phyloP scores from a whole-genome alignment of 2,329 filamentous ascomycete species.

The Epichloe glyceriae region DNA sequence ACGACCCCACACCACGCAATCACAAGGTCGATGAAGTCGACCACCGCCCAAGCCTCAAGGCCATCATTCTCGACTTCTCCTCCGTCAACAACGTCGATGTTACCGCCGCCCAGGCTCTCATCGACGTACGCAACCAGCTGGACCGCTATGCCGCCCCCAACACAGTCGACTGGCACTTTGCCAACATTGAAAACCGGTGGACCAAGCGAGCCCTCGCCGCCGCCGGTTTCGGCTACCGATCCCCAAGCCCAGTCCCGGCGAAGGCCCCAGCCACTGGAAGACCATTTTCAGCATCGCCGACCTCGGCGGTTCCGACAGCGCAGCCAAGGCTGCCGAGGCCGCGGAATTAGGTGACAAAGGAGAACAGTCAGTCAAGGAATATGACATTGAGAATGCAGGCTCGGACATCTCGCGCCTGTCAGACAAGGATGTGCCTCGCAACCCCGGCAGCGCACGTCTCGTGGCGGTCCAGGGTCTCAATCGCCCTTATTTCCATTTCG shows the following conservation, averaged over 20 bases:
- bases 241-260: slow-evolving; percentile 11
- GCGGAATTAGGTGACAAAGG: slow-evolving; percentile 46
- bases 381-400: slow-evolving; percentile 18
- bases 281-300: slow-evolving; percentile 90
- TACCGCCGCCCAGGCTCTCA: slow-evolving; percentile 39
- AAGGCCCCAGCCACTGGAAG: slow-evolving; percentile 33
- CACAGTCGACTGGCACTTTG: slow-evolving; percentile 37
- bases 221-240: slow-evolving; percentile 37
- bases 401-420: slow-evolving; percentile 11
- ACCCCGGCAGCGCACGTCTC: slow-evolving; percentile 18
- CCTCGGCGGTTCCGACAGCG: slow-evolving; percentile 58
- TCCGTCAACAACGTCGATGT: slow-evolving; percentile 43
- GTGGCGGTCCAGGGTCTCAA: slow-evolving; percentile 32
- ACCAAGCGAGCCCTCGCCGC: slow-evolving; percentile 40
- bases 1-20: slow-evolving; percentile 33
- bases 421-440: slow-evolving; percentile 16
- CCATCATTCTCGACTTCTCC: slow-evolving; percentile 43
- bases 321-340: slow-evolving; percentile 29
- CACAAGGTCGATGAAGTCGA: slow-evolving; percentile 18
- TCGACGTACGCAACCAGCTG: slow-evolving; percentile 40
- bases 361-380: slow-evolving; percentile 8
- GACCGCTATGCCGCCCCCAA: slow-evolving; percentile 36
- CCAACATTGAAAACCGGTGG: slow-evolving; percentile 40
- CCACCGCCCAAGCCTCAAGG: slow-evolving; percentile 35
- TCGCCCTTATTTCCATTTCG: slow-evolving; percentile 39